phyloP scores from a whole-genome alignment of 208 protist genomes.

The Leptomonas pyrrhocoris region DNA sequence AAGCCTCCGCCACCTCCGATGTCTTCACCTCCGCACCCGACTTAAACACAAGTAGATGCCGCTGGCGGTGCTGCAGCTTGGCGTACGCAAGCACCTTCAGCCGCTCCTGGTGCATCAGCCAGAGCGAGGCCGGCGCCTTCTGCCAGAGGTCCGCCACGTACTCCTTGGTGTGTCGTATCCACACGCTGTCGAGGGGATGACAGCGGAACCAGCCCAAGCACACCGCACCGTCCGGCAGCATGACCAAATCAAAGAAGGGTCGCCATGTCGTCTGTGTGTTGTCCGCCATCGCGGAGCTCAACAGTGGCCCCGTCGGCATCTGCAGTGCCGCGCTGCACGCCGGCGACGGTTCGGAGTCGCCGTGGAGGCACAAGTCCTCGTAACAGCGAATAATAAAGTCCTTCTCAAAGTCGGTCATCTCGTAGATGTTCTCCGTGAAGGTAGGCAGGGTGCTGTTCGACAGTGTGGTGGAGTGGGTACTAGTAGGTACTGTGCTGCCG shows the following conservation, averaged over 20 bases:
- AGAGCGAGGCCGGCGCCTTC: constrained; percentile 3
- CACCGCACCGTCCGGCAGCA: constrained; percentile 19
- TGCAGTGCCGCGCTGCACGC: constrained; percentile 4
- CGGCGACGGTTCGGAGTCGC: background rate
- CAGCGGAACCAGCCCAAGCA: constrained; percentile 25
- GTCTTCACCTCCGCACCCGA: background rate
- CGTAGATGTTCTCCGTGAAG: constrained; percentile 3
- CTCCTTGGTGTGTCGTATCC: constrained; percentile 1
- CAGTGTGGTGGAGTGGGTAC: background rate
- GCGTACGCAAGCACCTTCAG: background rate
- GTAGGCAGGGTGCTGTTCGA: background rate
- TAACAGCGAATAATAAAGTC: constrained; percentile 13
- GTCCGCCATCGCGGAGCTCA: background rate
- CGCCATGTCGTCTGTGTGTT: constrained; percentile 1
- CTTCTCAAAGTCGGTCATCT: constrained; percentile 12
- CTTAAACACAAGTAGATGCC: constrained; percentile 6
- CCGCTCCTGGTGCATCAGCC: background rate
- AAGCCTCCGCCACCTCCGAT: constrained; percentile 2
- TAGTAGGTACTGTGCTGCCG: background rate
- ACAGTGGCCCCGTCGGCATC: background rate
- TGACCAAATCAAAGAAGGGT: constrained; percentile 19
- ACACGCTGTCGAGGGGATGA: constrained; percentile 18
- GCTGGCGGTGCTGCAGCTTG: background rate
- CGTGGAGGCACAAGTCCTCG: background rate
- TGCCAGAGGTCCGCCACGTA: constrained; percentile 28